These are phyloP conservation scores for Hansenula anomala DNA, from an alignment of 1,139 yeast species.

Conservation along the genomic window DNA sequence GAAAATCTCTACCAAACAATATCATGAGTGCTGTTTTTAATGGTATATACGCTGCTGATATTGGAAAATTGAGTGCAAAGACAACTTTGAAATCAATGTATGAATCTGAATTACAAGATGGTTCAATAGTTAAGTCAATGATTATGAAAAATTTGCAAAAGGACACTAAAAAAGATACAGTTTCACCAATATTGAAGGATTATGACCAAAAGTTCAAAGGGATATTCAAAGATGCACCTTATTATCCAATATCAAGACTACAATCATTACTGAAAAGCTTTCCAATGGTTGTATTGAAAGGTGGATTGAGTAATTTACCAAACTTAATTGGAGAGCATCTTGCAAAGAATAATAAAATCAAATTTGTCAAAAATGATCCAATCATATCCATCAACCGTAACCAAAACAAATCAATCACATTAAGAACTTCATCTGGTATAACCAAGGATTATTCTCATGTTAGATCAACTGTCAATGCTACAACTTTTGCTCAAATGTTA, in stretches of 20 bases:
- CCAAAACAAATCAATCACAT: constrained; percentile 9
- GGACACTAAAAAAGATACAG: too few species aligned
- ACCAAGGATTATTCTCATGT: constrained; percentile 42
- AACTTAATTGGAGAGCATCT: constrained; percentile 34
- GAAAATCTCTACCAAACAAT: constrained; percentile 53
- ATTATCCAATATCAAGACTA: constrained; percentile 33
- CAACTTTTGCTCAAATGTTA: constrained; percentile 25
- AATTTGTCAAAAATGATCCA: constrained; percentile 27
- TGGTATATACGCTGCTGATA: constrained; percentile 92
- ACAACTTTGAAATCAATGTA: constrained; percentile 51
- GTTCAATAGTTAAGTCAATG: constrained; percentile 48
- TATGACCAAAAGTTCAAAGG: too few species aligned
- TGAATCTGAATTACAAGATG: constrained; percentile 52
- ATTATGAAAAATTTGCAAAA: constrained; percentile 15
- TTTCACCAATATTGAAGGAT: too few species aligned
- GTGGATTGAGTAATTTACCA: constrained; percentile 55
- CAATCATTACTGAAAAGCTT: constrained; percentile 34
- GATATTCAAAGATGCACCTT: too few species aligned
- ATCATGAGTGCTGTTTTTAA: constrained; percentile 78
- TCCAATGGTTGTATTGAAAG: constrained; percentile 49
- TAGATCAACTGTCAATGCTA: constrained; percentile 49
- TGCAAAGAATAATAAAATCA: constrained; percentile 33
- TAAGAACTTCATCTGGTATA: constrained; percentile 14
- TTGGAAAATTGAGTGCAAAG: constrained; percentile 57
- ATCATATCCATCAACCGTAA: constrained; percentile 11